These are phyloP conservation scores for Lasiodiplodia gonubiensis DNA, from an alignment of 2,329 filamentous ascomycete genomes.

Conservation along the genomic window DNA sequence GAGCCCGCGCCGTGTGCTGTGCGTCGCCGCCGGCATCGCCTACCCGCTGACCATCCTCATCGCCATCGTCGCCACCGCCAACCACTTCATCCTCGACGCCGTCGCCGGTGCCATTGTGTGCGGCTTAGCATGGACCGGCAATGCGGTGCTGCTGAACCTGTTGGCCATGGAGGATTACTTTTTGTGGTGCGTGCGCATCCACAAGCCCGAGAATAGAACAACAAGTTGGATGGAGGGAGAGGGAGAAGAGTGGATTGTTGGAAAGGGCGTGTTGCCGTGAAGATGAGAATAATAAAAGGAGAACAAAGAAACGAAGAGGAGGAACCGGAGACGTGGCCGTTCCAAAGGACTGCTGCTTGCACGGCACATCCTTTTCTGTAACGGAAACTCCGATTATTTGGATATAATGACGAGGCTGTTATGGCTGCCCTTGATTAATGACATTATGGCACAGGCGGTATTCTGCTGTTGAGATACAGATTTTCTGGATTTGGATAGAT, in stretches of 20 bases:
- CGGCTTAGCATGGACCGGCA: conserved; percentile 65
- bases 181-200: conserved; percentile 65
- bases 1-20: conserved; percentile 58
- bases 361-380: not conserved
- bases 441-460: not conserved
- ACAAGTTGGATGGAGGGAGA: conserved; percentile 16
- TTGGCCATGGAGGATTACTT: conserved; percentile 72
- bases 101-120: conserved; percentile 72
- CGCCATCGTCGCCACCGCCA: conserved; percentile 73
- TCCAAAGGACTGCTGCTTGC: not conserved
- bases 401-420: not conserved
- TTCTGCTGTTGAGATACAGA: not conserved
- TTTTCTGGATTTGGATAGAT: not conserved
- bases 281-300: not conserved
- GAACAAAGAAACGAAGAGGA: not conserved
- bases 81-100: conserved; percentile 74
- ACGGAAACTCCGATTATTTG: not conserved
- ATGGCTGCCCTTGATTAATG: not conserved
- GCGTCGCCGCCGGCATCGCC: conserved; percentile 60
- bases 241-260: conserved; percentile 10
- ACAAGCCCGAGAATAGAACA: conserved; percentile 59
- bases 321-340: not conserved
- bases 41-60: conserved; percentile 70
- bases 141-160: conserved; percentile 65
- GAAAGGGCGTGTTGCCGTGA: conserved; percentile 18